These are phyloP conservation scores for Solanum commersonii DNA, from an alignment of 257 asterid genomes.

Conservation along the genomic window DNA sequence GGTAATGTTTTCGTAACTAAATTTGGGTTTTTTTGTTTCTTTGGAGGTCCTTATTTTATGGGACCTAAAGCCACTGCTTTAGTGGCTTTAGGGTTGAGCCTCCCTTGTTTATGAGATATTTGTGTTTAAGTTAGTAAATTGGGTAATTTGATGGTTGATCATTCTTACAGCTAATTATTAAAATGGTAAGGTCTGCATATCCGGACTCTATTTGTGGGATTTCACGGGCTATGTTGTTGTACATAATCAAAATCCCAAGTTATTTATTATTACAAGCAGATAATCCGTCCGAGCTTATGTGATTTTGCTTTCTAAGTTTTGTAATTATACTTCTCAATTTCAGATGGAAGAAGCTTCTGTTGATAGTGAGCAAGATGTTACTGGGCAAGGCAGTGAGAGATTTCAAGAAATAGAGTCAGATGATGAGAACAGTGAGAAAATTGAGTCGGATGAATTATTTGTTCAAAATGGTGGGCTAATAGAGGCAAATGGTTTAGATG, in stretches of 20 bases:
- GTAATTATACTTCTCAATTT: background rate
- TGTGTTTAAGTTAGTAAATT: background rate
- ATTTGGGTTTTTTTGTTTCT: background rate
- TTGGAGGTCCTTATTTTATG: background rate
- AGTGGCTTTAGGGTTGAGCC: background rate
- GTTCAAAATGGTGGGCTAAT: conserved; percentile 4
- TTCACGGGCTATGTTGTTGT: background rate
- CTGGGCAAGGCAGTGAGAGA: conserved; percentile 16
- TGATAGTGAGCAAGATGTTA: conserved; percentile 20
- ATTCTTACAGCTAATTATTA: background rate
- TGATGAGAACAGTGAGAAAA: conserved; percentile 14
- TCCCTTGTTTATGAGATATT: background rate
- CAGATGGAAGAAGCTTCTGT: conserved; percentile 49
- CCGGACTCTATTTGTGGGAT: too few species aligned
- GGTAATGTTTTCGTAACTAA: background rate
- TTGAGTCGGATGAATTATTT: background rate
- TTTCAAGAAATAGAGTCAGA: conserved; percentile 14
- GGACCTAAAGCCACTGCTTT: too few species aligned
- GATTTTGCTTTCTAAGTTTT: background rate
- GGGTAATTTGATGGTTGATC: background rate
- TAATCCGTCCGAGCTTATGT: background rate
- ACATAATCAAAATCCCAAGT: background rate
- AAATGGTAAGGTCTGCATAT: background rate
- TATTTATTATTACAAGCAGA: background rate
- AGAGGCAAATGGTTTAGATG: conserved; percentile 6